phyloP scores from a whole-genome alignment of 2,329 filamentous ascomycete genomes.

The Ophiostoma piceae region DNA sequence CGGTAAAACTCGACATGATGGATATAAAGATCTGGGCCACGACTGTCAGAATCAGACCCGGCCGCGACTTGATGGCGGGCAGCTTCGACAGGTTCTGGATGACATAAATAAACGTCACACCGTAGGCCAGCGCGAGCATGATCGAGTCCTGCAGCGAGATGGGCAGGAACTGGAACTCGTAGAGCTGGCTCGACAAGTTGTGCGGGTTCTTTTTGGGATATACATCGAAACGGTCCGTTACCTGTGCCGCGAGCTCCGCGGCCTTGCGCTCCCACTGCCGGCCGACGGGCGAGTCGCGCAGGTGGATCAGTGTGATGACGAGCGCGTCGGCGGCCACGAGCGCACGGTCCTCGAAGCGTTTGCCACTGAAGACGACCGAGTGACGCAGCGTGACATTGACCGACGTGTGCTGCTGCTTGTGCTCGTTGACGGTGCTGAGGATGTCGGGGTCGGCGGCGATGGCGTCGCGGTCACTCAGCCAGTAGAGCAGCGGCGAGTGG shows the following conservation, averaged over 20 bases:
- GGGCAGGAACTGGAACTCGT: slow-evolving; percentile 73
- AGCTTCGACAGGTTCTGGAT: slow-evolving; percentile 62
- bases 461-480: slow-evolving; percentile 59
- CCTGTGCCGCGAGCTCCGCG: slow-evolving; percentile 45
- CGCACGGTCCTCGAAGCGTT: slow-evolving; percentile 62
- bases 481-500: slow-evolving; percentile 78
- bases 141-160: slow-evolving; percentile 62
- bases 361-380: slow-evolving; percentile 78
- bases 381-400: slow-evolving; percentile 71
- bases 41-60: slow-evolving; percentile 67
- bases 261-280: slow-evolving; percentile 60
- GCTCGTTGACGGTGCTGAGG: slow-evolving; percentile 63
- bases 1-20: slow-evolving; percentile 71
- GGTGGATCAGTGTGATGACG: slow-evolving; percentile 70
- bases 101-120: slow-evolving; percentile 59
- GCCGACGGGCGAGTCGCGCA: slow-evolving; percentile 58
- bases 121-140: slow-evolving; percentile 60
- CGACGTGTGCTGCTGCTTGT: slow-evolving; percentile 56
- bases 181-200: slow-evolving; percentile 55
- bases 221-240: slow-evolving; percentile 55
- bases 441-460: slow-evolving; percentile 60
- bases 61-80: slow-evolving; percentile 67
- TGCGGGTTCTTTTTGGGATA: slow-evolving; percentile 54
- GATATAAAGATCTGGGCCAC: slow-evolving; percentile 65
- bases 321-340: slow-evolving; percentile 70